phyloP scores from a whole-genome alignment of 192 early-diverging fungal species.

The Coemansia guatemalensis region DNA sequence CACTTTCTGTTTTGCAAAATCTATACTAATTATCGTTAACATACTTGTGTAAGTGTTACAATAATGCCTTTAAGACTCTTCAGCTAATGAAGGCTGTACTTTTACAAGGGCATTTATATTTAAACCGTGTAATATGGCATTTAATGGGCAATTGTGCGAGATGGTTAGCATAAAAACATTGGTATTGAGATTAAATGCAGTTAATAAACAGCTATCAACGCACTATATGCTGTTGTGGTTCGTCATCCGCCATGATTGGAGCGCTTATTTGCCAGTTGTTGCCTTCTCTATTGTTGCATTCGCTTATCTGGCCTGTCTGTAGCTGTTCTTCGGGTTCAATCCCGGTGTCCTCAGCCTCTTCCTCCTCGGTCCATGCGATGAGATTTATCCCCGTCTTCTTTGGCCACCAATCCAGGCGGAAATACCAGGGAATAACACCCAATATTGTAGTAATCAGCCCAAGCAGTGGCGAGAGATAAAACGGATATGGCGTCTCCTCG shows the following conservation, averaged over 20 bases:
- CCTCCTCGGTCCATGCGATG: constrained; percentile 30
- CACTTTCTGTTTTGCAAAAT: not conserved
- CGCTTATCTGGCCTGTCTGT: not conserved
- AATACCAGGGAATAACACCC: constrained; percentile 50
- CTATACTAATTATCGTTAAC: not conserved
- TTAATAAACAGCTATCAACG: not conserved
- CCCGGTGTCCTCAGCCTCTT: constrained; percentile 8
- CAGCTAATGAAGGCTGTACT: not conserved
- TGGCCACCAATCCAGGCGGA: constrained; percentile 54
- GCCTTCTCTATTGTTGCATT: not conserved
- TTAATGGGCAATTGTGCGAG: not conserved
- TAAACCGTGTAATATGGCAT: not conserved
- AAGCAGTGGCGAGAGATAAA: constrained; percentile 54
- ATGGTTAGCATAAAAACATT: not conserved
- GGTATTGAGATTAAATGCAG: not conserved
- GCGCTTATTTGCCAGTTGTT: no score
- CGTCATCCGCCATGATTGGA: not conserved
- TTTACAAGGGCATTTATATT: not conserved
- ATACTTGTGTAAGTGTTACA: not conserved
- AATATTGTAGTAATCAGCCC: constrained; percentile 44
- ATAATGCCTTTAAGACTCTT: not conserved
- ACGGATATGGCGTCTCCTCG: constrained; percentile 39
- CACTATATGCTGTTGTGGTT: not conserved
- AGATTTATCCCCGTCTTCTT: constrained; percentile 27
- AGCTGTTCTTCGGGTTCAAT: not conserved